Conservation (phyloP, 192 early-diverging fungal species). For the Physocladia obscura region DNA sequence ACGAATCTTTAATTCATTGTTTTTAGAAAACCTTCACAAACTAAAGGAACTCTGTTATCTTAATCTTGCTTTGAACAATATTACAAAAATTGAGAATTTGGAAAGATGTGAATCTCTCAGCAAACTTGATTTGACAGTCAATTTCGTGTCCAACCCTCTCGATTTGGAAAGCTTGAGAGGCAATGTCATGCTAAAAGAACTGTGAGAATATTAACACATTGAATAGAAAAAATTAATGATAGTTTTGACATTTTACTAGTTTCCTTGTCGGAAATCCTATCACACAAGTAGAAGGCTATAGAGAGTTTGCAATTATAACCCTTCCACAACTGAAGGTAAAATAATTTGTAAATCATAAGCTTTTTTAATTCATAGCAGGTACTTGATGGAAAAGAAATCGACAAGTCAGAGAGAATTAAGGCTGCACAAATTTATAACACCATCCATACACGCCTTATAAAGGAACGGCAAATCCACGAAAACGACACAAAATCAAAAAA, state of each 20-base stretch:
- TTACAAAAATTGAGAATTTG: slow-evolving; percentile 54
- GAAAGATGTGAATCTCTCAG: slow-evolving; percentile 55
- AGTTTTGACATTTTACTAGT: background rate
- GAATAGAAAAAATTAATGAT: background rate
- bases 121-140: slow-evolving; percentile 63
- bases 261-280: slow-evolving; percentile 59
- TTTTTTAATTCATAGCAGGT: background rate
- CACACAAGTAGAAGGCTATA: slow-evolving; percentile 49
- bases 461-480: slow-evolving; percentile 29
- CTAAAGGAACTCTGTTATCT: slow-evolving; percentile 57
- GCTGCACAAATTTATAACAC: slow-evolving; percentile 45
- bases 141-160: slow-evolving; percentile 56
- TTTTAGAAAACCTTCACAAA: slow-evolving; percentile 55
- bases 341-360: too few relatives aligned
- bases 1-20: background rate
- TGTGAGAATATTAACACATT: slow-evolving; percentile 40
- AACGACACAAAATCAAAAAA: too few relatives aligned
- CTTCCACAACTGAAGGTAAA: slow-evolving; percentile 57
- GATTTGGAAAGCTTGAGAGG: slow-evolving; percentile 43
- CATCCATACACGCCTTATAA: slow-evolving; percentile 33
- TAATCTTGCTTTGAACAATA: slow-evolving; percentile 63
- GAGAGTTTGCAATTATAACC: slow-evolving; percentile 50
- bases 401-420: slow-evolving; percentile 55
- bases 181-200: slow-evolving; percentile 45
- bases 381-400: slow-evolving; percentile 54